Base-by-base conservation (phyloP, 176 grass and related monocot species). In the Thalia dealbata region DNA sequence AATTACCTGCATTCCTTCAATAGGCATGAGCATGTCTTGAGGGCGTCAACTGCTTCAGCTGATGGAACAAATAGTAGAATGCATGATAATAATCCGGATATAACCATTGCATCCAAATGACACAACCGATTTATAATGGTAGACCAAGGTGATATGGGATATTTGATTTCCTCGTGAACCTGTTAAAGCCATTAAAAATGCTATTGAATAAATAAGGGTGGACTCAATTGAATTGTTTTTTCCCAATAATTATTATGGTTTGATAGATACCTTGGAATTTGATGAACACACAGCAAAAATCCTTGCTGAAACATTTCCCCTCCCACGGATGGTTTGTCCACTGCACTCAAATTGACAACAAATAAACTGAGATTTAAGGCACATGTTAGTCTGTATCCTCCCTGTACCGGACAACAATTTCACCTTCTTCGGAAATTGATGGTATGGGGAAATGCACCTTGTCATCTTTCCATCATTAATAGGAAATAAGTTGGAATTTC, bases 1-100 rank as follows among this genome's bases (percentile, higher is more conserved):
- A 73, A 64, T 43, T 81, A 92, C 95, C 90, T 90, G 87, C 95
- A 99, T 73, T 99, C 95, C 79, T 99, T 99, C 15, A 99, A 82
- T n/a, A 99, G 79, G 73, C 95, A 99, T 67, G 90, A 72, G 58
- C 90, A 99, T 60, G 95, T 99, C 90, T 99, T 99, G 43, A 99
- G 87, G 61, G 95, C 70, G 43, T 99, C 95, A 11, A 66, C 75
- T 45, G 95, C 95, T 75, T 90, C 74, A 25, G 90, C 85, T 26
- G 95, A 80, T 65, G 95, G 83, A 79, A 93, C 73, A 41, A 86
- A 77, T 61, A 99, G 82, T 84, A 91, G 55, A 0, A 69, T 77
- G 35, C 76, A 91, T 16, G 90, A 78, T 64, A 86, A 32, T 50
- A 99, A 73, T 83, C 90, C 95, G 22, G 85, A 74, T 71, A 91